Evolutionary conservation across 2,329 filamentous ascomycete species (phyloP), one percentile per base, ranked within the genome.

Genomic region (Alternaria sp.): DNA sequence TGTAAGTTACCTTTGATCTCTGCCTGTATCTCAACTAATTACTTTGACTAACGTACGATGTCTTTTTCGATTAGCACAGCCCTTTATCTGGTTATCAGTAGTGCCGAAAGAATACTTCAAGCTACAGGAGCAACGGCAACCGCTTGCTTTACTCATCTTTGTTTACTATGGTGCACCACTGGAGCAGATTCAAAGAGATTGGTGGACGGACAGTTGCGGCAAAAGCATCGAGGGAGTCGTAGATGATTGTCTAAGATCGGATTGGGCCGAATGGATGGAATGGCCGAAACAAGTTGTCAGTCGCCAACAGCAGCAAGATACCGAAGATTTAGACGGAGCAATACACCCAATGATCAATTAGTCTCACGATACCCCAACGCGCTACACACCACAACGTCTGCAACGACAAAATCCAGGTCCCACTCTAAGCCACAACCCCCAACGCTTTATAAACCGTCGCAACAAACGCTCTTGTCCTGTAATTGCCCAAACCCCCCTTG

Each of bases 121-220:
- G 4, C 52, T 66, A n/a, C 61, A 57, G n/a, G 39, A 57, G 1
- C 66, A 69, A 28, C 50, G 65, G n/a, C 62, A 70, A 49, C 61
- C 60, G 4, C n/a, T 50, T 7, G 61, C 68, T 39, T 53, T 69
- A 33, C 34, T 69, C 13, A 36, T 69, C 10, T 69, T 69, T 41
- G 66, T 65, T 4, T 54, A 54, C n/a, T 70, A 63, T 40, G 65
- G 66, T 2, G 60, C 63, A 9, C 11, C 63, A 26, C 24, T 66
- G 10, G 60, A 65, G 14, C 21, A 34, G 3, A 23, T 66, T 23
- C 48, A 65, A 5, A 9, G 45, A 14, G 59, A 56, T 36, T 71
- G 67, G 68, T 71, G 67, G 65, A 61, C 60, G 37, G 62, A 69
- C 34, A 64, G 67, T 7, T 71, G 67, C 13, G 67, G 67, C 1